Percentiles rank a stretch among this genome's conserved stretches.
Conservation (phyloP, 331 rosid genomes). For the Saraca asoca region DNA sequence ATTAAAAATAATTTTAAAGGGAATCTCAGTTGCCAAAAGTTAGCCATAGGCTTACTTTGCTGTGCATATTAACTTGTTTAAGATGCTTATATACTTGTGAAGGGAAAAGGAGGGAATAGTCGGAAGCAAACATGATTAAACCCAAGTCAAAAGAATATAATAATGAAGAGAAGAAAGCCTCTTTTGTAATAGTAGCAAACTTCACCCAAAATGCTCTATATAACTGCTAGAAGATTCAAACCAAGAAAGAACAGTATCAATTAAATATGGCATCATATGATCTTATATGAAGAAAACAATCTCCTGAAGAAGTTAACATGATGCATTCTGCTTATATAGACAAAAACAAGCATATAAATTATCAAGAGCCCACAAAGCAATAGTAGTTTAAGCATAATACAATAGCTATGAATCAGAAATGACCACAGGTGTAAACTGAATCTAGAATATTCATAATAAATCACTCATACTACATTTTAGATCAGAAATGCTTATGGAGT, state of each 20-base stretch:
- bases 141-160: conserved; percentile 3
- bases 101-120: conserved; percentile 19
- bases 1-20: conserved; percentile 16
- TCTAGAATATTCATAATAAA: conserved; percentile 9
- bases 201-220: neutral
- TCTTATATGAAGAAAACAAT: conserved; percentile 24
- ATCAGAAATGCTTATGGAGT: conserved; percentile 29
- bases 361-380: conserved; percentile 9
- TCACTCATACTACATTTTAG: conserved; percentile 28
- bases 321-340: conserved; percentile 14
- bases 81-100: conserved; percentile 5
- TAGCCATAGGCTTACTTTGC: conserved; percentile 7
- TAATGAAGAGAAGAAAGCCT: neutral
- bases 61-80: neutral
- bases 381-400: conserved; percentile 13
- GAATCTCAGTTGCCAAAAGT: conserved; percentile 8
- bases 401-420: conserved; percentile 18
- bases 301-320: neutral
- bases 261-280: conserved; percentile 16
- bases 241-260: neutral
- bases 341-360: neutral
- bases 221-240: neutral
- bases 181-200: neutral
- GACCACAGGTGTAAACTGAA: conserved; percentile 22
- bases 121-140: conserved; percentile 20